These are phyloP conservation scores for Pyrenopolyporus hunteri DNA, from an alignment of 495 filamentous ascomycete genomes.

Conservation along the genomic window DNA sequence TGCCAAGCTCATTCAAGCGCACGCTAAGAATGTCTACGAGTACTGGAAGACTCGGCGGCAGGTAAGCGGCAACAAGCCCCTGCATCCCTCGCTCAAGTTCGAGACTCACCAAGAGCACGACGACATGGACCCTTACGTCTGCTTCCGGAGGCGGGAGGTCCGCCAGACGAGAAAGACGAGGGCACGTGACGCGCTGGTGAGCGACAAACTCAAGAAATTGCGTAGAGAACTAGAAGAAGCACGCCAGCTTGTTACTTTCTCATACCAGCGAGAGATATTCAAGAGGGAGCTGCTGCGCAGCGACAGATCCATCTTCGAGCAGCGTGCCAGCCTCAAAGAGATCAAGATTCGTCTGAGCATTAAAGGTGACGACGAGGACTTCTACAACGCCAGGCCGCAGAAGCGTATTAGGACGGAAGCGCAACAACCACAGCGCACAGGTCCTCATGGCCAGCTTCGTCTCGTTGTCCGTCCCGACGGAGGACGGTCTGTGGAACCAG, in stretches of 20 bases:
- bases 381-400: conserved; percentile 88
- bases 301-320: conserved; percentile 78
- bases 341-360: conserved; percentile 86
- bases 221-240: conserved; percentile 92
- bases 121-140: conserved; percentile 96
- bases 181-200: conserved; percentile 88
- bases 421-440: conserved; percentile 42
- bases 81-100: conserved; percentile 84
- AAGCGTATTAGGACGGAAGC: conserved; percentile 64
- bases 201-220: conserved; percentile 90
- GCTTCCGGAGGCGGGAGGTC: conserved; percentile 94
- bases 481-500: conserved; percentile 68
- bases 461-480: conserved; percentile 70
- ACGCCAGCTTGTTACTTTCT: conserved; percentile 75
- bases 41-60: conserved; percentile 83
- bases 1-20: conserved; percentile 65
- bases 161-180: conserved; percentile 94
- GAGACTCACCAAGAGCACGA: conserved; percentile 92
- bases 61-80: conserved; percentile 65
- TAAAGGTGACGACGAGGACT: conserved; percentile 92
- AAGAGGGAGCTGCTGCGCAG: conserved; percentile 76
- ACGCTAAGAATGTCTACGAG: conserved; percentile 86
- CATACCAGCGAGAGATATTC: conserved; percentile 76
- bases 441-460: conserved; percentile 61
- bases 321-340: conserved; percentile 79